Conservation (phyloP, 345 rosid genomes). For the Erucastrum elatum region DNA sequence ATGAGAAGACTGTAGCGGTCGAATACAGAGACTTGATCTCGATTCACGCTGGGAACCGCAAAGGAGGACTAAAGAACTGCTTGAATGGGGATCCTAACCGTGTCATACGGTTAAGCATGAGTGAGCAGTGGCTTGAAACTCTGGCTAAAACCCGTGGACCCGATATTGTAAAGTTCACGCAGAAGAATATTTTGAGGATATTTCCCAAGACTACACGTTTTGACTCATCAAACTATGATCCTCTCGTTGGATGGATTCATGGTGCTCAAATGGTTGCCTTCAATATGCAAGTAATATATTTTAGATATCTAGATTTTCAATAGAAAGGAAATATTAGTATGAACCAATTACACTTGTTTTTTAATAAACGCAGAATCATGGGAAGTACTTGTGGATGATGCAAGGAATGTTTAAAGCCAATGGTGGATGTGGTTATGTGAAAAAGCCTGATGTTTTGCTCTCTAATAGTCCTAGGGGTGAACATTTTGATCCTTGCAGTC, state of each 20-base stretch:
- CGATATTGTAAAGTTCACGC: conserved; percentile 72
- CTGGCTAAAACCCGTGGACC: conserved; percentile 45
- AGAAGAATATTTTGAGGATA: conserved; percentile 67
- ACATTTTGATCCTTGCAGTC: conserved; percentile 54
- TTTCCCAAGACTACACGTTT: conserved; percentile 79
- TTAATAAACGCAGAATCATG: conserved; percentile 52
- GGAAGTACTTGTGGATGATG: conserved; percentile 74
- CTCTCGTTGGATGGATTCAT: conserved; percentile 79
- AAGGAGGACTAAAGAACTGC: conserved; percentile 51
- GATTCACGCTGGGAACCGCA: conserved; percentile 71
- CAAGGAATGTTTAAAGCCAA: conserved; percentile 88
- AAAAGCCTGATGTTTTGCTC: conserved; percentile 71
- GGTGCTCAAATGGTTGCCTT: conserved; percentile 99
- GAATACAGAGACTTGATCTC: conserved; percentile 64
- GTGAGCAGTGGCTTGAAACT: conserved; percentile 68
- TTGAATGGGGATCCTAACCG: conserved; percentile 46
- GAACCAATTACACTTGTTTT: background rate
- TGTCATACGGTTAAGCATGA: conserved; percentile 66
- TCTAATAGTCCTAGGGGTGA: conserved; percentile 31
- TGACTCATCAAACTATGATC: conserved; percentile 80
- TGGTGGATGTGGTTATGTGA: conserved; percentile 83
- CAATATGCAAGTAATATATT: conserved; percentile 78
- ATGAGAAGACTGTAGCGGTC: conserved; percentile 42
- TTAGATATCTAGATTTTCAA: background rate
- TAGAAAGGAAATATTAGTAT: background rate